Conservation (phyloP, 768 basidiomycete genomes). For the Crassisporium funariophilum region DNA sequence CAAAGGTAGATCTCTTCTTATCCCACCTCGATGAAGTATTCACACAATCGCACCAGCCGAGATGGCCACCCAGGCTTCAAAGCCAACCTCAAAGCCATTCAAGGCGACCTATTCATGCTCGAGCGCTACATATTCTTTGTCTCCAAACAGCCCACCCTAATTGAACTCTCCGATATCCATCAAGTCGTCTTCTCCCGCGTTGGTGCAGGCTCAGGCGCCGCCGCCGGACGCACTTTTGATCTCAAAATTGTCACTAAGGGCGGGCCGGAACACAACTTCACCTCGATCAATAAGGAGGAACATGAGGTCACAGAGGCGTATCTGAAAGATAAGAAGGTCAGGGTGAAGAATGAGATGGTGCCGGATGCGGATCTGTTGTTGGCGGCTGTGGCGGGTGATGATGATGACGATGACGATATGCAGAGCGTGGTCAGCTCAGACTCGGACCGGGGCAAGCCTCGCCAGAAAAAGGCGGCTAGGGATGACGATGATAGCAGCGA, state of each 20-base stretch:
- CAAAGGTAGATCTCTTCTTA: constrained; percentile 57
- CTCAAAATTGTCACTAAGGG: constrained; percentile 84
- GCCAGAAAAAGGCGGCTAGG: constrained; percentile 36
- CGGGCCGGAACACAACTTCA: constrained; percentile 87
- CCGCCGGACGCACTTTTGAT: constrained; percentile 92
- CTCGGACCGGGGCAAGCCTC: constrained; percentile 43
- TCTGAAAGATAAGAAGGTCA: constrained; percentile 87
- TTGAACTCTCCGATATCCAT: constrained; percentile 88
- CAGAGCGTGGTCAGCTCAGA: constrained; percentile 77
- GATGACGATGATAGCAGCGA: constrained; percentile 81
- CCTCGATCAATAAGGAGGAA: constrained; percentile 95
- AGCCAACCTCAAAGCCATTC: constrained; percentile 94
- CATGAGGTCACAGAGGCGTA: constrained; percentile 84
- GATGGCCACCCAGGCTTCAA: constrained; percentile 95
- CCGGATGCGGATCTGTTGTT: constrained; percentile 82
- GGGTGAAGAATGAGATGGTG: constrained; percentile 94
- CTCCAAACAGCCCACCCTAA: constrained; percentile 88
- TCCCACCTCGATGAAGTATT: neutral
- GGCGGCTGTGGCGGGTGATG: constrained; percentile 62
- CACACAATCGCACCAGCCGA: constrained; percentile 49
- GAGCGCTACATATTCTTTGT: constrained; percentile 99
- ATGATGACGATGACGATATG: constrained; percentile 77
- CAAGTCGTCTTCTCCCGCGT: constrained; percentile 93
- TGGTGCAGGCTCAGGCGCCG: constrained; percentile 78
- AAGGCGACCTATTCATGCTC: constrained; percentile 96